phyloP scores from a whole-genome alignment of 192 early-diverging fungal genomes.

The Backusella westeae region DNA sequence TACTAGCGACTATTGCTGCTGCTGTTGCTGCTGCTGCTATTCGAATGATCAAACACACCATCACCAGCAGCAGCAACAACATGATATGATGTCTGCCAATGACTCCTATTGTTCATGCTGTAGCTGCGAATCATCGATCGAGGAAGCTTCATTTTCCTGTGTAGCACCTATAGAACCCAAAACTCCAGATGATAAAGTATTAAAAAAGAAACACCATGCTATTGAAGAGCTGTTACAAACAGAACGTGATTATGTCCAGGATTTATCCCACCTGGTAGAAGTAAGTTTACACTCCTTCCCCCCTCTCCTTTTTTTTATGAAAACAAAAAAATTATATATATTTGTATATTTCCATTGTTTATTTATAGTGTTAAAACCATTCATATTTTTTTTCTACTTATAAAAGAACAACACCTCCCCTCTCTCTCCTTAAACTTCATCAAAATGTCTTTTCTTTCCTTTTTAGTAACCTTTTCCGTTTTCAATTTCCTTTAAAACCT shows the following conservation, averaged over 20 bases:
- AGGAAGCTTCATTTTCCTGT: not conserved
- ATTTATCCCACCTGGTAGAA: conserved; percentile 29
- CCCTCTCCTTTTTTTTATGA: not conserved
- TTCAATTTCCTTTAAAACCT: not conserved
- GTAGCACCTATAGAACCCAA: not conserved
- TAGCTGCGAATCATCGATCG: conserved; percentile 6
- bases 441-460: not conserved
- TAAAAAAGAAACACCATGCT: conserved; percentile 24
- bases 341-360: not conserved
- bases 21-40: conserved; percentile 1
- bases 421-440: not conserved
- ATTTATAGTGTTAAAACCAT: not conserved
- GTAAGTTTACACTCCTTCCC: conserved; percentile 14
- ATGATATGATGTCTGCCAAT: not conserved
- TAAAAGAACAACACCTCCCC: not conserved
- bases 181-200: not conserved
- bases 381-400: not conserved
- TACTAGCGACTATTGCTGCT: not conserved
- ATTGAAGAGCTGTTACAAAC: conserved; percentile 34
- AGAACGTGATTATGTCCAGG: conserved; percentile 29
- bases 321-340: conserved; percentile 14
- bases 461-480: conserved; percentile 12
- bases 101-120: conserved; percentile 7
- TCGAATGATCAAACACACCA: not conserved
- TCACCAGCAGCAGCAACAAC: not conserved